Evolutionary conservation across 2,329 filamentous ascomycete species (phyloP).

Genomic region (Aspergillus nomiae): DNA sequence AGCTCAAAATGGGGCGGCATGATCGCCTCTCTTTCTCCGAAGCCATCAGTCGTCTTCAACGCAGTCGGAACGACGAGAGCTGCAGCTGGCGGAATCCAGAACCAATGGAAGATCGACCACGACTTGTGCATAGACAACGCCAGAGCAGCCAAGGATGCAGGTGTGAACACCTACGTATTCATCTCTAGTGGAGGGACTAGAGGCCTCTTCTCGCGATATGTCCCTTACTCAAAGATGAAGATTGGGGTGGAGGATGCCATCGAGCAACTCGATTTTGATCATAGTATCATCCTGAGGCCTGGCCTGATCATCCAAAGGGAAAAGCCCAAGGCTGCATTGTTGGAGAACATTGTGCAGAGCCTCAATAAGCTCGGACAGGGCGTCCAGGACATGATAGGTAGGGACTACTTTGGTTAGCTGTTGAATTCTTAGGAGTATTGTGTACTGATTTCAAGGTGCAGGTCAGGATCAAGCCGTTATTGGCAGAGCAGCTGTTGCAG

Average conservation of each 20-base stretch:
- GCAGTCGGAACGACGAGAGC: slow-evolving; percentile 39
- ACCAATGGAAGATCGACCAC: slow-evolving; percentile 43
- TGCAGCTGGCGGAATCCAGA: slow-evolving; percentile 33
- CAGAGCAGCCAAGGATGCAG: slow-evolving; percentile 37
- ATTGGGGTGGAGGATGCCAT: slow-evolving; percentile 39
- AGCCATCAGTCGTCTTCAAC: slow-evolving; percentile 32
- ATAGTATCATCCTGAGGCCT: slow-evolving; percentile 38
- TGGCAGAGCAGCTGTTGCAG: slow-evolving; percentile 32
- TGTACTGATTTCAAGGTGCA: slow-evolving; percentile 15
- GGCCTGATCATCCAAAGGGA: slow-evolving; percentile 37
- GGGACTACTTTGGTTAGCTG: background rate
- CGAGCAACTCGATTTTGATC: slow-evolving; percentile 37
- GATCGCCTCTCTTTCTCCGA: slow-evolving; percentile 26
- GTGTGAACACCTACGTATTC: slow-evolving; percentile 38
- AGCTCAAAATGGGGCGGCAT: slow-evolving; percentile 32
- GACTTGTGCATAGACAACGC: slow-evolving; percentile 39
- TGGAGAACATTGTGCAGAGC: slow-evolving; percentile 24
- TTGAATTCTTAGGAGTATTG: background rate
- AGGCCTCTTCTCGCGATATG: slow-evolving; percentile 26
- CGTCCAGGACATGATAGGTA: slow-evolving; percentile 33
- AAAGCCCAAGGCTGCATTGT: slow-evolving; percentile 19
- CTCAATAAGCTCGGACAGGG: slow-evolving; percentile 26
- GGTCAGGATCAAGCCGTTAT: slow-evolving; percentile 31
- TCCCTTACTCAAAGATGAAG: slow-evolving; percentile 44
- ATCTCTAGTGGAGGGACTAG: slow-evolving; percentile 38